Evolutionary conservation across 768 basidiomycete species (phyloP).

Genomic region (Hypsizygus marmoreus): DNA sequence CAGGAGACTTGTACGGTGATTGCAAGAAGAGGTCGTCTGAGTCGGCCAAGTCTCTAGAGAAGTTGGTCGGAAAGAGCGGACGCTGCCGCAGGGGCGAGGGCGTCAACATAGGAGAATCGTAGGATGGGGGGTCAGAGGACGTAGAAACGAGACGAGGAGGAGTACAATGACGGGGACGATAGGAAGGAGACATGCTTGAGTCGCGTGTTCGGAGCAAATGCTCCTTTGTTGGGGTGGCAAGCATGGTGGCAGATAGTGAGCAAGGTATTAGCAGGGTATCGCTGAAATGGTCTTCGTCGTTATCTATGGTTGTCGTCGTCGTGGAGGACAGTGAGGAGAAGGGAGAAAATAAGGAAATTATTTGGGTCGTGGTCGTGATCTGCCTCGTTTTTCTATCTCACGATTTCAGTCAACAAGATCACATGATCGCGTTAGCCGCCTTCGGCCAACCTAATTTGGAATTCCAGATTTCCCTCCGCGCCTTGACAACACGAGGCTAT

Average conservation of each 20-base stretch:
- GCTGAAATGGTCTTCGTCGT: constrained; percentile 6
- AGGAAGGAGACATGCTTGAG: constrained; percentile 35
- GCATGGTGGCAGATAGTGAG: constrained; percentile 39
- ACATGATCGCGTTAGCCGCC: constrained; percentile 40
- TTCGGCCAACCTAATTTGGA: background rate
- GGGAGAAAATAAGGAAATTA: constrained; percentile 29
- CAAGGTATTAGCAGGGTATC: too few relatives aligned
- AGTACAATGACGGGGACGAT: constrained; percentile 36
- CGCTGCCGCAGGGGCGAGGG: constrained; percentile 61
- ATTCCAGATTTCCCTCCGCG: background rate
- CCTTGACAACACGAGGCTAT: constrained; percentile 12
- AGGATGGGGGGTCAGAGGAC: constrained; percentile 29
- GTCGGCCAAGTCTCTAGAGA: constrained; percentile 30
- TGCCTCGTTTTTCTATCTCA: constrained; percentile 39
- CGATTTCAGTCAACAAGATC: constrained; percentile 43
- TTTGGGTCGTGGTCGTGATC: constrained; percentile 12
- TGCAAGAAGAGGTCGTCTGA: constrained; percentile 55
- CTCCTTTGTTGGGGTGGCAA: constrained; percentile 43
- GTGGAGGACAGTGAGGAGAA: constrained; percentile 24
- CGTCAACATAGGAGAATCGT: constrained; percentile 62
- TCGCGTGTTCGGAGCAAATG: constrained; percentile 32
- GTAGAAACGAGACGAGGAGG: constrained; percentile 33
- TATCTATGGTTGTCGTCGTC: too few relatives aligned
- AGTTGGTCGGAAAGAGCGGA: constrained; percentile 36
- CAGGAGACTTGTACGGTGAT: constrained; percentile 51